A percentile compares a stretch with the other conserved stretches of the same genome.
Conservation (phyloP, 1,139 yeast species). For the Geotrichum bryndzae region DNA sequence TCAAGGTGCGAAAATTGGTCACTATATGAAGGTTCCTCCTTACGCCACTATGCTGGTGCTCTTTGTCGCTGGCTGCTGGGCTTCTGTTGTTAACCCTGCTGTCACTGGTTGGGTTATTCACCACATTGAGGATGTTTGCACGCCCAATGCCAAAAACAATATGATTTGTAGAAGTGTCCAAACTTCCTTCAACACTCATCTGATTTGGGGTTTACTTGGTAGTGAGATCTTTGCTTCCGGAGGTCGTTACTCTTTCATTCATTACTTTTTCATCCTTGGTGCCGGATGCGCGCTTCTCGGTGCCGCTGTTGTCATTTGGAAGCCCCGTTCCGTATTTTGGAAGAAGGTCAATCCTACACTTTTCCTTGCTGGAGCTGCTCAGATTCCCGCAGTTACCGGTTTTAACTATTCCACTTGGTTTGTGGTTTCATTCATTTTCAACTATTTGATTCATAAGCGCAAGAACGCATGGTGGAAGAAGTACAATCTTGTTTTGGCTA, state of each 20-base stretch:
- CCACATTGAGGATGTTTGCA: slow-evolving; percentile 43
- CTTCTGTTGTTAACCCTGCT: slow-evolving; percentile 31
- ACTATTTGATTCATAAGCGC: slow-evolving; percentile 37
- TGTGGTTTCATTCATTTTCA: slow-evolving; percentile 38
- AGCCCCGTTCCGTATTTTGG: slow-evolving; percentile 32
- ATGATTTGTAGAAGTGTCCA: slow-evolving; percentile 41
- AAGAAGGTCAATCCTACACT: slow-evolving; percentile 32
- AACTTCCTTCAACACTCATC: slow-evolving; percentile 42
- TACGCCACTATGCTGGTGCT: slow-evolving; percentile 44
- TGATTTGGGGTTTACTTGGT: slow-evolving; percentile 53
- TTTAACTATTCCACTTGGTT: slow-evolving; percentile 39
- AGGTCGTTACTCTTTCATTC: slow-evolving; percentile 32
- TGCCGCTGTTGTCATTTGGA: slow-evolving; percentile 27
- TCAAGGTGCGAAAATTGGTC: slow-evolving; percentile 46
- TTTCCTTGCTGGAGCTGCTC: slow-evolving; percentile 39
- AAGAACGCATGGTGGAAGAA: slow-evolving; percentile 50
- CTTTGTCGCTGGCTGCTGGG: slow-evolving; percentile 34
- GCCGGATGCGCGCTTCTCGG: not conserved
- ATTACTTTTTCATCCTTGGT: slow-evolving; percentile 36
- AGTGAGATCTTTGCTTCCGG: slow-evolving; percentile 39
- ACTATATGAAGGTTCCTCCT: slow-evolving; percentile 37
- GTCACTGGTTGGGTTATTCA: slow-evolving; percentile 41
- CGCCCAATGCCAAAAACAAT: slow-evolving; percentile 35
- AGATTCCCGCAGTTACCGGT: slow-evolving; percentile 42
- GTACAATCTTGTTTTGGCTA: slow-evolving; percentile 55